phyloP scores from a whole-genome alignment of 345 rosid genomes.

The Turritis glabra region DNA sequence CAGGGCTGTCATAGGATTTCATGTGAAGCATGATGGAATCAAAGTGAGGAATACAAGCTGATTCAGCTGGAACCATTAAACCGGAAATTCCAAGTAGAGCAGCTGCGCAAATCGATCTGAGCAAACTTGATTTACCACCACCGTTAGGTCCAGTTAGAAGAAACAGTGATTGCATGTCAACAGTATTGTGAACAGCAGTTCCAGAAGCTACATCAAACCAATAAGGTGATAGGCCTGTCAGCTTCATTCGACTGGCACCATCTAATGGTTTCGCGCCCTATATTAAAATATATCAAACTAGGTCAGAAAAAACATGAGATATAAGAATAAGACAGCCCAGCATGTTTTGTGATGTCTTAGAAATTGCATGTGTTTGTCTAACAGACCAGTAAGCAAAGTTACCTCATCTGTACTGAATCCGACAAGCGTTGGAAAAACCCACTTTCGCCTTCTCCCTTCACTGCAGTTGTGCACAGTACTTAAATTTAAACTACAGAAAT shows the following conservation, averaged over 20 bases:
- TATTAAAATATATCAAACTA: slow-evolving; percentile 8
- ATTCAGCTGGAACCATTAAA: slow-evolving; percentile 92
- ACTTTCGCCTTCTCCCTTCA: slow-evolving; percentile 90
- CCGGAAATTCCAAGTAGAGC: slow-evolving; percentile 93
- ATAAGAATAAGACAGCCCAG: slow-evolving; percentile 1
- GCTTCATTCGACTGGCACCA: slow-evolving; percentile 53
- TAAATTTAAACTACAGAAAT: slow-evolving; percentile 19
- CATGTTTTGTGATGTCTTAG: not conserved
- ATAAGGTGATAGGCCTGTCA: slow-evolving; percentile 79
- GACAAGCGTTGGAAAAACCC: slow-evolving; percentile 84
- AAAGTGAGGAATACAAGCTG: slow-evolving; percentile 79
- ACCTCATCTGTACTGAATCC: slow-evolving; percentile 61
- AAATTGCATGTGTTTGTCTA: not conserved
- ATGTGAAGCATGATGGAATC: slow-evolving; percentile 97
- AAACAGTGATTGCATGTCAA: slow-evolving; percentile 81
- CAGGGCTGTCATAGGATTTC: slow-evolving; percentile 98
- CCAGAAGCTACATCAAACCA: slow-evolving; percentile 92
- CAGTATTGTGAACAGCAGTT: slow-evolving; percentile 77
- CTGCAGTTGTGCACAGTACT: slow-evolving; percentile 47
- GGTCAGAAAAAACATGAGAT: slow-evolving; percentile 7
- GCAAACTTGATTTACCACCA: slow-evolving; percentile 98
- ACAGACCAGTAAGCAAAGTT: not conserved
- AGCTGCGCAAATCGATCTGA: slow-evolving; percentile 91
- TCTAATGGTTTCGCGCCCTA: slow-evolving; percentile 51
- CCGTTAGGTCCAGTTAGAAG: slow-evolving; percentile 97